Evolutionary conservation across 1,284 basidiomycete species (phyloP).

Genomic region (Ceratobasidium sp.): DNA sequence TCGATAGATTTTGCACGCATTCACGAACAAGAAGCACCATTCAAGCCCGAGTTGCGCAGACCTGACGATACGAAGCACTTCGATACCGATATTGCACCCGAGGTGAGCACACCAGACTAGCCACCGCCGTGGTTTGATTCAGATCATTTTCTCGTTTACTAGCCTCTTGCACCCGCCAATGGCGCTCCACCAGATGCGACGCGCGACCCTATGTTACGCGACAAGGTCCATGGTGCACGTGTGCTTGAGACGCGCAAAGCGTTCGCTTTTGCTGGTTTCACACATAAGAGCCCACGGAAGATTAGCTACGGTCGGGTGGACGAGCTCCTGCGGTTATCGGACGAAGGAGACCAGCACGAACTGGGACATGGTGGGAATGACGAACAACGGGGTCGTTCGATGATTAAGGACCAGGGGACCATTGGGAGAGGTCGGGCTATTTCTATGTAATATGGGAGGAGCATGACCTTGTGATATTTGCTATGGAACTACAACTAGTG

Average conservation of each 20-base stretch:
- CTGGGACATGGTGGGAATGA: conserved; percentile 56
- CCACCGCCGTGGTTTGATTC: conserved; percentile 34
- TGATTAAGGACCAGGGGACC: conserved; percentile 64
- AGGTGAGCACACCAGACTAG: conserved; percentile 66
- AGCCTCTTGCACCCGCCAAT: conserved; percentile 91
- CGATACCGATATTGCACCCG: conserved; percentile 90
- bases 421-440: conserved; percentile 77
- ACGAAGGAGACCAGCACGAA: not conserved
- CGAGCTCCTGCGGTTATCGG: conserved; percentile 59
- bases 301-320: conserved; percentile 79
- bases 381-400: conserved; percentile 68
- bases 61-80: conserved; percentile 91
- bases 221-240: conserved; percentile 84
- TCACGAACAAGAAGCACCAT: conserved; percentile 83
- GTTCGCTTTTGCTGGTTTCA: conserved; percentile 89
- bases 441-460: conserved; percentile 66
- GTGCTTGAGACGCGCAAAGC: conserved; percentile 91
- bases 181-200: conserved; percentile 84
- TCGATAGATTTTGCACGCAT: conserved; percentile 88
- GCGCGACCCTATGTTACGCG: conserved; percentile 85
- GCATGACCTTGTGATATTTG: too few relatives aligned
- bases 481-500: too few relatives aligned
- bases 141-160: conserved; percentile 39
- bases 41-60: conserved; percentile 80
- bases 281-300: conserved; percentile 83